phyloP scores from a whole-genome alignment of 768 basidiomycete genomes.

The Trametes punicea region DNA sequence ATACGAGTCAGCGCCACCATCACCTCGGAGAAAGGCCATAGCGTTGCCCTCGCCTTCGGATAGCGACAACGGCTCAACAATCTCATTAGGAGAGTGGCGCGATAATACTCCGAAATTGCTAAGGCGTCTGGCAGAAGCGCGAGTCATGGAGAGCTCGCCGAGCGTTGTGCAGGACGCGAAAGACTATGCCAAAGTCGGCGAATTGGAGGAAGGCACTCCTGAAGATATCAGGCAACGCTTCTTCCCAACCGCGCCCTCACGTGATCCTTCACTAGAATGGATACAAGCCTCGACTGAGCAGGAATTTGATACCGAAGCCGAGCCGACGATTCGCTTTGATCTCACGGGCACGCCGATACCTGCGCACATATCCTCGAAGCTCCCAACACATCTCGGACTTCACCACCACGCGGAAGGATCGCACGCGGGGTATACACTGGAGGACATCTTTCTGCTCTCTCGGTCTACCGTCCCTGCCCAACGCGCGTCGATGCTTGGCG shows the following conservation, averaged over 20 bases:
- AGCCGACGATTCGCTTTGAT: constrained; percentile 53
- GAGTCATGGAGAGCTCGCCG: neutral
- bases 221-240: constrained; percentile 81
- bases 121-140: neutral
- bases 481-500: constrained; percentile 73
- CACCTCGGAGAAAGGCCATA: constrained; percentile 58
- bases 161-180: neutral
- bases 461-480: constrained; percentile 83
- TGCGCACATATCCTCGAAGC: constrained; percentile 42
- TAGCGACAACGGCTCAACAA: constrained; percentile 33
- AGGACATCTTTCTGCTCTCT: constrained; percentile 77
- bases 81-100: constrained; percentile 40
- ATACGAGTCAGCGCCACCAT: constrained; percentile 78
- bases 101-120: constrained; percentile 1
- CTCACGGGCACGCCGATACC: constrained; percentile 72
- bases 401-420: constrained; percentile 86
- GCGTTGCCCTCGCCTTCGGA: constrained; percentile 54
- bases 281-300: constrained; percentile 43
- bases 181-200: neutral
- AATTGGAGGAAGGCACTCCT: constrained; percentile 64
- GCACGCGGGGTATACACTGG: constrained; percentile 84
- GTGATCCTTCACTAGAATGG: constrained; percentile 82
- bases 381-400: constrained; percentile 83
- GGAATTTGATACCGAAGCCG: constrained; percentile 22
- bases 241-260: constrained; percentile 67